Evolutionary conservation across 2,329 filamentous ascomycete genomes (phyloP).

Genomic region (Cytospora mali): DNA sequence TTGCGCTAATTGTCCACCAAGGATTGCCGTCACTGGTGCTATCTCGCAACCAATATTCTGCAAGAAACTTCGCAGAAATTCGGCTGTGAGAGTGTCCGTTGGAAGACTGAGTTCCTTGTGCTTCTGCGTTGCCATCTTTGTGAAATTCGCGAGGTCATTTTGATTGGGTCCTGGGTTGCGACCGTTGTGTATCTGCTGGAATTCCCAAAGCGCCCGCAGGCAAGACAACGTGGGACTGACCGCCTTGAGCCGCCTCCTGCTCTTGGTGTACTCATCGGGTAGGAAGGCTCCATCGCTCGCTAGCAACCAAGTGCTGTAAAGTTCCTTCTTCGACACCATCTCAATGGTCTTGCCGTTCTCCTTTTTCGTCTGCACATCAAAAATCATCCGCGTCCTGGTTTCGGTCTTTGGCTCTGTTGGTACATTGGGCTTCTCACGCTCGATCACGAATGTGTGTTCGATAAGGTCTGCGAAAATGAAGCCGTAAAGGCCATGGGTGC

Average conservation of each 20-base stretch:
- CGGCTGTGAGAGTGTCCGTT: constrained; percentile 64
- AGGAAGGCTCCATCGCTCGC: constrained; percentile 77
- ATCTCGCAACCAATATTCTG: constrained; percentile 85
- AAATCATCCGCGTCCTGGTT: constrained; percentile 74
- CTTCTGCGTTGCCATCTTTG: constrained; percentile 73
- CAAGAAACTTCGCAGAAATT: constrained; percentile 81
- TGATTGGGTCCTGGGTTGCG: constrained; percentile 57
- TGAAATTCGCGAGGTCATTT: constrained; percentile 75
- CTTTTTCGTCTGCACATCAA: constrained; percentile 70
- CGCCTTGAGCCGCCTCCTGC: constrained; percentile 68
- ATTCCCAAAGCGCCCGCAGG: constrained; percentile 88
- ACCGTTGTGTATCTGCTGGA: constrained; percentile 62
- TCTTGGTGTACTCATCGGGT: constrained; percentile 67
- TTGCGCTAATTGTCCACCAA: constrained; percentile 89
- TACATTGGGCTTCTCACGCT: constrained; percentile 80
- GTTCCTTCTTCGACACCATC: constrained; percentile 86
- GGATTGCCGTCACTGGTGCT: constrained; percentile 81
- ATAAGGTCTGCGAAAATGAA: constrained; percentile 95
- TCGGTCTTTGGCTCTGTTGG: constrained; percentile 64
- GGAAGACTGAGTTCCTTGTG: constrained; percentile 75
- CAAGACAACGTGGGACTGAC: constrained; percentile 87
- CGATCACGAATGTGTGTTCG: constrained; percentile 84
- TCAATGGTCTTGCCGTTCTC: constrained; percentile 75
- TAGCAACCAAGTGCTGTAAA: constrained; percentile 86
- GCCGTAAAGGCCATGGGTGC: constrained; percentile 86